A percentile compares a stretch with the other conserved stretches of the same genome.
Evolutionary conservation across 2,329 filamentous ascomycete species (phyloP).

Genomic region (Periconia sp.): DNA sequence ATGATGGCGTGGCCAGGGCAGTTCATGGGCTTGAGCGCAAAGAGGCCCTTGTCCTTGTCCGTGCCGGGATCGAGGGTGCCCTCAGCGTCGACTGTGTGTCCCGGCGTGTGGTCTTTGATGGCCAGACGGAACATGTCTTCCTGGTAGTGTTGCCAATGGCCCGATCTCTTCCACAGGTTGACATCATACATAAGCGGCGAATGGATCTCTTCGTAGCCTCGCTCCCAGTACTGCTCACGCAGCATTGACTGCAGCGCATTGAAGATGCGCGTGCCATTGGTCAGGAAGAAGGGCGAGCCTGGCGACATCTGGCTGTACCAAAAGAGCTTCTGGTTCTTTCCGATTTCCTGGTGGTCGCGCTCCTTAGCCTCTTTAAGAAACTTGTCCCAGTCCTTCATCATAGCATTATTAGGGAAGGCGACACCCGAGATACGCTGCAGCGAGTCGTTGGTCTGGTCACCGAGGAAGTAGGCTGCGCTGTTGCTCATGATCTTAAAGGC

Average conservation of each 20-base stretch:
- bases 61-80: too few relatives aligned
- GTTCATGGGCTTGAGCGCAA: conserved; percentile 96
- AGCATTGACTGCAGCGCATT: conserved; percentile 85
- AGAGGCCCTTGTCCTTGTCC: conserved; percentile 82
- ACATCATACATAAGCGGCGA: conserved; percentile 97
- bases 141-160: conserved; percentile 90
- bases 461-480: conserved; percentile 88
- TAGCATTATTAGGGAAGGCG: conserved; percentile 96
- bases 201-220: conserved; percentile 93
- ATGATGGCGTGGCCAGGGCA: conserved; percentile 93
- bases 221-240: conserved; percentile 86
- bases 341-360: conserved; percentile 92
- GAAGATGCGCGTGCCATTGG: conserved; percentile 91
- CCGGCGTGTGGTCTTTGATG: too few relatives aligned
- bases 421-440: conserved; percentile 96
- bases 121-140: conserved; percentile 95
- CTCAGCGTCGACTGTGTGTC: too few relatives aligned
- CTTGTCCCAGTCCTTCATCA: conserved; percentile 89
- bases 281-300: conserved; percentile 89
- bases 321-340: conserved; percentile 94
- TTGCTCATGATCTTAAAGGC: conserved; percentile 93
- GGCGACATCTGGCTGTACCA: conserved; percentile 96
- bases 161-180: conserved; percentile 90
- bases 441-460: conserved; percentile 91
- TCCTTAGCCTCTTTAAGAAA: conserved; percentile 98